Conservation (phyloP, 768 basidiomycete species). For the Leccinum broughii region DNA sequence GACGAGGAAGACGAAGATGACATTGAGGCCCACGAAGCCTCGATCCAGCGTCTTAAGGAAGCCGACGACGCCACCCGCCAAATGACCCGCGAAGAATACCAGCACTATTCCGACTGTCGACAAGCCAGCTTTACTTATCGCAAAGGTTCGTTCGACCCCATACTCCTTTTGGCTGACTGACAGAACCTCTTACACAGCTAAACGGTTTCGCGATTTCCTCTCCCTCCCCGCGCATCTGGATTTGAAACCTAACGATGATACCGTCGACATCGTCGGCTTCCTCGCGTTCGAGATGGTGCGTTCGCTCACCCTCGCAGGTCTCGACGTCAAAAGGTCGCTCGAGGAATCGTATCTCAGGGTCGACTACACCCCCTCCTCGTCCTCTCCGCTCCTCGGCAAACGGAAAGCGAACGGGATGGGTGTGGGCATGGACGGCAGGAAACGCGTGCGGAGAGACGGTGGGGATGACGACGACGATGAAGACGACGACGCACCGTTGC, state of each 20-base stretch:
- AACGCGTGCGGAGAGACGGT: no score
- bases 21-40: constrained; percentile 92
- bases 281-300: constrained; percentile 97
- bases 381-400: constrained; percentile 67
- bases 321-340: constrained; percentile 57
- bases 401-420: constrained; percentile 54
- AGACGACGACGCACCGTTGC: no score
- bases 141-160: constrained; percentile 27
- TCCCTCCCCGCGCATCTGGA: constrained; percentile 86
- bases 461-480: no score
- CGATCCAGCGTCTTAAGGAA: constrained; percentile 89
- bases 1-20: constrained; percentile 97
- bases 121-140: constrained; percentile 95
- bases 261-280: constrained; percentile 95
- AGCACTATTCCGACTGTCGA: constrained; percentile 95
- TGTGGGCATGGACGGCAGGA: constrained; percentile 27
- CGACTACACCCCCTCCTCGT: constrained; percentile 46
- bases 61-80: constrained; percentile 71
- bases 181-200: constrained; percentile 51
- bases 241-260: constrained; percentile 89
- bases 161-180: not conserved
- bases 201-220: constrained; percentile 94
- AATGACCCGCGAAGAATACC: constrained; percentile 97
- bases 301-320: constrained; percentile 82
- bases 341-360: constrained; percentile 71